Base-by-base conservation (phyloP, 2,329 filamentous ascomycete species). In the Aspergillus bombycis region DNA sequence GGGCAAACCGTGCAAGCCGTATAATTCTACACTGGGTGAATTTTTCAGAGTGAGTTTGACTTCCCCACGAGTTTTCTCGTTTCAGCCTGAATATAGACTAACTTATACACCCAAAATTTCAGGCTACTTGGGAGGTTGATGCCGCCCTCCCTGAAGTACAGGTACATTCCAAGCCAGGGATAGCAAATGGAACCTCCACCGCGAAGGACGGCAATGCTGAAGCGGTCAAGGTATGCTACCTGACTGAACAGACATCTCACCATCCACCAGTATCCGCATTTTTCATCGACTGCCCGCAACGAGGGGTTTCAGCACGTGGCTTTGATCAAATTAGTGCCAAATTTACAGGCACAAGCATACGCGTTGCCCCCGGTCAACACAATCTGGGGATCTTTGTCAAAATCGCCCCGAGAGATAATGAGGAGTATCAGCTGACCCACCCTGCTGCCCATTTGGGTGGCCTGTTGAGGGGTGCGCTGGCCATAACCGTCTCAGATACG, bases 251-350 rank as follows among this genome's bases (percentile, higher is more conserved):
- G 81, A 99, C 95, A 10, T 97, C 93, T 9, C 95, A 99, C 74
- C 95, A 99, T 79, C 95, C 95, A 38, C 95, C 95, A 11, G 94
- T 99, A 68, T 98, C 94, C 70, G 95, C 95, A 16, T 99, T 96
- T 79, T 94, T 92, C 77, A 89, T 97, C 67, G 90, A 93, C 74
- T 99, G 95, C 75, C 93, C 94, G 0, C 91, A 96, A 70, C 94
- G 93, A 75, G 95, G 94, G 32, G 86, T 99, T 68, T 88, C 88
- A 43, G 95, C 95, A 19, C 87, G 91, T 63, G 95, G 95, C 1
- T 99, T 94, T 75, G 95, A 99, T 75, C 95, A 99, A 81, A 89
- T 99, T 72, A 94, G 91, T 70, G 95, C 95, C 74, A 98, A 97
- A 79, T 99, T 99, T 80, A 98, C 95, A 1, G 95, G 95, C 62